A percentile compares a stretch with the other conserved stretches of the same genome.
phyloP scores from a whole-genome alignment of 1,139 yeast genomes.

The Suhomyces bribrorum region DNA sequence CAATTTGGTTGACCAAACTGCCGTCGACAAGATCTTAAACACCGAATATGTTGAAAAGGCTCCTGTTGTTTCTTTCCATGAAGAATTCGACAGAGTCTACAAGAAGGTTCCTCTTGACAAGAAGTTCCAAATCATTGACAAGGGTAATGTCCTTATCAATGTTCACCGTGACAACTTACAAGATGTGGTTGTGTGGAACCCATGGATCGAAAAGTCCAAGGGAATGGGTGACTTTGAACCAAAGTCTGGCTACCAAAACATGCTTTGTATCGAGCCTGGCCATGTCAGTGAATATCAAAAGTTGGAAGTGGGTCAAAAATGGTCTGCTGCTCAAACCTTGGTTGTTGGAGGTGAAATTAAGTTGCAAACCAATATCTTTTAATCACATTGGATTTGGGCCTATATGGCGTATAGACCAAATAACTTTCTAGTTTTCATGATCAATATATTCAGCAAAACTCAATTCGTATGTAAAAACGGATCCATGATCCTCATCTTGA shows the following conservation, averaged over 20 bases:
- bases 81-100: constrained; percentile 85
- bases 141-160: constrained; percentile 69
- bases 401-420: no score
- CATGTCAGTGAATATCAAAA: constrained; percentile 67
- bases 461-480: no score
- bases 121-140: constrained; percentile 61
- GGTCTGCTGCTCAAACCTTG: constrained; percentile 54
- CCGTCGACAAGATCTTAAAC: constrained; percentile 72
- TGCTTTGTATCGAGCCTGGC: constrained; percentile 96
- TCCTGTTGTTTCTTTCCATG: constrained; percentile 70
- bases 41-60: constrained; percentile 68
- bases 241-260: constrained; percentile 73
- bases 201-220: constrained; percentile 80
- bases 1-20: constrained; percentile 69
- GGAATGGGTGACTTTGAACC: constrained; percentile 90
- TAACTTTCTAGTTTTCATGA: no score
- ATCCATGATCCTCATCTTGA: no score
- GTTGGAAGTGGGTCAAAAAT: constrained; percentile 65
- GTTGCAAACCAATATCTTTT: constrained; percentile 45
- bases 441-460: no score
- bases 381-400: constrained; percentile 7
- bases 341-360: constrained; percentile 46
- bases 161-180: constrained; percentile 67
- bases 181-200: constrained; percentile 97
- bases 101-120: constrained; percentile 57